phyloP scores from a whole-genome alignment of 1,284 basidiomycete genomes.

The Fistulina hepatica region DNA sequence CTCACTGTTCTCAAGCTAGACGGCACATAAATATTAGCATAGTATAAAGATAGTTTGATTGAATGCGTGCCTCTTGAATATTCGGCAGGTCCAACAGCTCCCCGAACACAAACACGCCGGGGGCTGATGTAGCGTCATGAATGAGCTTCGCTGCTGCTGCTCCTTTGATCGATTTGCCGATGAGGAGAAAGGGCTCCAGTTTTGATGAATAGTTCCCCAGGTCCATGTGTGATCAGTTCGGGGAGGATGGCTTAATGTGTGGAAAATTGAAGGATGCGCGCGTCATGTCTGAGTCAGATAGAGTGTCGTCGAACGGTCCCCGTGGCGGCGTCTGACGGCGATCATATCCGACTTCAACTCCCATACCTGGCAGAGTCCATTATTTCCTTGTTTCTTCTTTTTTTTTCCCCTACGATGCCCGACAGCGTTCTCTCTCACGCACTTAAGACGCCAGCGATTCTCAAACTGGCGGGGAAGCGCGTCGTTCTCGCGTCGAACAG shows the following conservation, averaged over 20 bases:
- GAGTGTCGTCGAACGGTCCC: too few relatives aligned
- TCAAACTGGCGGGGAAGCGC: constrained; percentile 63
- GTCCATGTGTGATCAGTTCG: too few relatives aligned
- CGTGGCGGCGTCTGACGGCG: too few relatives aligned
- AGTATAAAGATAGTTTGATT: neutral
- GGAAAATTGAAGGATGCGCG: too few relatives aligned
- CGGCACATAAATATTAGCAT: neutral
- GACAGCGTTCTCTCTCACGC: constrained; percentile 57
- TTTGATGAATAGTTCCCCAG: too few relatives aligned
- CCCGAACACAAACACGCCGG: constrained; percentile 83
- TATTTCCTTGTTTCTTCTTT: too few relatives aligned
- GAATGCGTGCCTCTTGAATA: constrained; percentile 64
- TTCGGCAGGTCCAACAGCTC: constrained; percentile 77
- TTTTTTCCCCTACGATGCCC: constrained; percentile 17
- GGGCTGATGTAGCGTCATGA: constrained; percentile 76
- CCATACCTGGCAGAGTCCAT: too few relatives aligned
- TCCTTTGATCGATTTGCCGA: constrained; percentile 84
- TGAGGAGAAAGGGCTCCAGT: constrained; percentile 85
- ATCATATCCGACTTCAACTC: neutral
- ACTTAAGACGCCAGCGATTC: constrained; percentile 57
- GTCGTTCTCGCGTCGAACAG: constrained; percentile 81
- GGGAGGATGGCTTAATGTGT: too few relatives aligned
- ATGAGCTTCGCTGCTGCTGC: constrained; percentile 85
- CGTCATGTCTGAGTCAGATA: too few relatives aligned
- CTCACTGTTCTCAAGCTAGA: constrained; percentile 52